Conservation (phyloP, 2,329 filamentous ascomycete species). For the Fusarium metavorans region DNA sequence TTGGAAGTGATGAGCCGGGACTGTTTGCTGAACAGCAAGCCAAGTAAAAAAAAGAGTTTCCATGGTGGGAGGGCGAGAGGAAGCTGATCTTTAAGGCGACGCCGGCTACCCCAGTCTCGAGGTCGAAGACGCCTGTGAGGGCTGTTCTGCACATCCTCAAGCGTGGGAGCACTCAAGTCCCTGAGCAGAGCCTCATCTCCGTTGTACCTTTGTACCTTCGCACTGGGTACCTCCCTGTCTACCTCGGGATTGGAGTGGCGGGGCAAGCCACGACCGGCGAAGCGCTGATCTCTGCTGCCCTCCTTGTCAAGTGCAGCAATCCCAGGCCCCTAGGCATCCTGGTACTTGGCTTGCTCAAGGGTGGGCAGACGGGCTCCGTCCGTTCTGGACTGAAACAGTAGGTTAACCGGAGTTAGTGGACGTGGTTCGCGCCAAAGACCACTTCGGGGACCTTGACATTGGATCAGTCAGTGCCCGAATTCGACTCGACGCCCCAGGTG, state of each 20-base stretch:
- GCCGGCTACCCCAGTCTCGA: constrained; percentile 15
- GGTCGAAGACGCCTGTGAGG: constrained; percentile 4
- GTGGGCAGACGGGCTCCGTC: background rate
- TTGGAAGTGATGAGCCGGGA: background rate
- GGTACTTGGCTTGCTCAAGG: background rate
- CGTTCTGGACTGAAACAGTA: background rate
- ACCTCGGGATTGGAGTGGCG: constrained; percentile 13
- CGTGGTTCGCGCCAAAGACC: background rate
- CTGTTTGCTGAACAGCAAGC: background rate
- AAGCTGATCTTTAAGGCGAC: constrained; percentile 28
- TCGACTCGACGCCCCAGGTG: background rate
- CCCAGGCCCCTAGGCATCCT: background rate
- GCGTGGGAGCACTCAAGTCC: constrained; percentile 18
- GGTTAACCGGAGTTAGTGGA: background rate
- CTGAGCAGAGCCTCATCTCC: constrained; percentile 30
- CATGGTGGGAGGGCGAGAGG: constrained; percentile 27
- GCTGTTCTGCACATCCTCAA: background rate
- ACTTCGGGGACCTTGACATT: background rate
- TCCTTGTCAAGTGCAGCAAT: constrained; percentile 16
- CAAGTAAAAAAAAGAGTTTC: background rate
- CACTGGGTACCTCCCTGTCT: constrained; percentile 2
- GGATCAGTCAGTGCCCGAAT: background rate
- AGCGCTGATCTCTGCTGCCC: constrained; percentile 24
- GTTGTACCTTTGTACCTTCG: background rate
- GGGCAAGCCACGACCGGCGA: constrained; percentile 11